These are phyloP conservation scores for Chamaecyparis obtusa DNA, from an alignment of 75 land plant species.

Conservation along the genomic window DNA sequence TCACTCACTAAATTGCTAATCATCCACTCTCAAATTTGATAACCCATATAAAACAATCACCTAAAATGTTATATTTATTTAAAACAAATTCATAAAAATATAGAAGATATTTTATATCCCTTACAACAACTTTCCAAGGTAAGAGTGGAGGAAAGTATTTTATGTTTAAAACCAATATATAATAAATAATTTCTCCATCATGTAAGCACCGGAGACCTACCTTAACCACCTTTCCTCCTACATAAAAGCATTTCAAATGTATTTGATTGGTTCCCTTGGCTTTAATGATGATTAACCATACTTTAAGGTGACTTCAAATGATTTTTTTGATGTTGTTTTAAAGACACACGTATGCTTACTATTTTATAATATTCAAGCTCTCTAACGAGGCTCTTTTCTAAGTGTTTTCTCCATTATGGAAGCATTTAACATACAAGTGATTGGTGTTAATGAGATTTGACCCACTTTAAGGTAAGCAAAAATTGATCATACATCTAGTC, in stretches of 20 bases:
- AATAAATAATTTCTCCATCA: too few species aligned
- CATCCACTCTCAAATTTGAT: too few species aligned
- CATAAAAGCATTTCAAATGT: not conserved
- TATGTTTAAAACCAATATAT: too few species aligned
- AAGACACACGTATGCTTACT: not conserved
- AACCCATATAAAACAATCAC: too few species aligned
- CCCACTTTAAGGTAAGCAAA: not conserved
- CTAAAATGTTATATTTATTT: too few species aligned
- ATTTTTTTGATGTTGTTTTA: not conserved
- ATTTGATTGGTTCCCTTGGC: not conserved
- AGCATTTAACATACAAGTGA: not conserved
- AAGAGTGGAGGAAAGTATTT: too few species aligned
- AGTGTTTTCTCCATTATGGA: not conserved
- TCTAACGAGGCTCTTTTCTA: not conserved
- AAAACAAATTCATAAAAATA: too few species aligned
- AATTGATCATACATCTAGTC: not conserved
- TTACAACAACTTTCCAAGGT: too few species aligned
- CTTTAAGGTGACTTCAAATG: not conserved
- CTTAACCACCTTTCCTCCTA: too few species aligned
- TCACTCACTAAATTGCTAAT: too few species aligned
- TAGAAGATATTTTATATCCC: too few species aligned
- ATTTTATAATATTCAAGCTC: not conserved
- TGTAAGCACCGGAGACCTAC: too few species aligned
- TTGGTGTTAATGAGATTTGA: not conserved
- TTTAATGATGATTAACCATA: not conserved